These are phyloP conservation scores for Aspergillus floridensis DNA, from an alignment of 2,329 filamentous ascomycete genomes.

Conservation along the genomic window DNA sequence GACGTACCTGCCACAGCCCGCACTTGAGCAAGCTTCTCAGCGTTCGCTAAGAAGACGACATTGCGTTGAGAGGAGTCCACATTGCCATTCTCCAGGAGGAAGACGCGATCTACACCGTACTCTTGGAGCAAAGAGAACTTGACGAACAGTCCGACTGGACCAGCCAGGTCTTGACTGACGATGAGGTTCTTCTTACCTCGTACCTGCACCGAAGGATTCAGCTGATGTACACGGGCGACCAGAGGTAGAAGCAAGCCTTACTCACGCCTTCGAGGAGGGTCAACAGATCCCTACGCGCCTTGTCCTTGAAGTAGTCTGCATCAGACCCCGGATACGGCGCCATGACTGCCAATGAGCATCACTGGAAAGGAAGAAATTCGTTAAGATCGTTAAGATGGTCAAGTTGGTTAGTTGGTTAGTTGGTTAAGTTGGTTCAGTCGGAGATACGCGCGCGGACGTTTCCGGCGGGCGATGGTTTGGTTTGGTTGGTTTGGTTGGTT, in stretches of 20 bases:
- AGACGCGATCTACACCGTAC: constrained; percentile 96
- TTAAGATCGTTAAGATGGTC: too few relatives aligned
- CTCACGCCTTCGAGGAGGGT: constrained; percentile 92
- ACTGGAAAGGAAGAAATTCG: constrained; percentile 11
- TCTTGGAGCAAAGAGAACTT: constrained; percentile 95
- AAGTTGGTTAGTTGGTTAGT: background rate
- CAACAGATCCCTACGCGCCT: constrained; percentile 81
- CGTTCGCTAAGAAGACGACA: constrained; percentile 87
- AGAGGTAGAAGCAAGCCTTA: constrained; percentile 41
- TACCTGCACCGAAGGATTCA: constrained; percentile 59
- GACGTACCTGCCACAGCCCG: constrained; percentile 82
- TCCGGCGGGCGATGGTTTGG: constrained; percentile 10
- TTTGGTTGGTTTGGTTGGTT: constrained; percentile 9
- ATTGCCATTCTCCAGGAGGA: constrained; percentile 94
- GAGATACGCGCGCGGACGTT: constrained; percentile 7
- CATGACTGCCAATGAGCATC: constrained; percentile 33
- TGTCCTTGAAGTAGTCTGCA: constrained; percentile 48
- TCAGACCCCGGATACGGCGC: constrained; percentile 45
- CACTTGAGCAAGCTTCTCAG: constrained; percentile 81
- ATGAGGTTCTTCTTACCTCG: constrained; percentile 98
- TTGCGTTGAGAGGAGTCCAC: constrained; percentile 92
- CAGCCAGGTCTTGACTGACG: constrained; percentile 84
- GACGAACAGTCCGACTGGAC: constrained; percentile 84
- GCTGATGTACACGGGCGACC: constrained; percentile 17
- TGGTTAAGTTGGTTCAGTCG: background rate